Base-by-base conservation (phyloP, 1,284 basidiomycete genomes). In the Cutaneotrichosporon mucoides region DNA sequence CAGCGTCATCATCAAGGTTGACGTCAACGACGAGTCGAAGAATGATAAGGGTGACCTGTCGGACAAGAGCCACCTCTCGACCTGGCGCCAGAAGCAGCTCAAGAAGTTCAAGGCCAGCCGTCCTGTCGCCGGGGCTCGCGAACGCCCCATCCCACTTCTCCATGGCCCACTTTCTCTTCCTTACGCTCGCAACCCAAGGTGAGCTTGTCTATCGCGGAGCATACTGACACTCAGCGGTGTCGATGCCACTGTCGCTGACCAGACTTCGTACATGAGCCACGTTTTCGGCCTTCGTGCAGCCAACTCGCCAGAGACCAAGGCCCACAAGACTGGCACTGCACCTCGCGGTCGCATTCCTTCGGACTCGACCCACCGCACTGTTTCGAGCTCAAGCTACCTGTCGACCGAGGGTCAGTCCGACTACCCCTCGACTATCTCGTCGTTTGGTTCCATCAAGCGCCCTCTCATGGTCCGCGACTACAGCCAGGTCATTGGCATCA, bases 181-280 rank as follows among this genome's bases (percentile, higher is more conserved):
- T 11, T 92, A 92, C 76, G 90, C 90, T n/a, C 84, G 90, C 15
- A 92, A 90, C 69, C 90, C 90, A 33, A 92, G 90, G 90, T 92
- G 73, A 79, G 89, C 44, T 34, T 24, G 24, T 24, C 24, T 24
- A 3, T 24, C 24, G 24, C 24, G 3, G 24, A 24, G 36, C 65
- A 61, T 24, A 62, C 33, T 24, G 24, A 24, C 24, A 2, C 8
- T 2, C 67, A 92, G 90, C 48, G 90, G 90, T 24, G 89, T 90
- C 2, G 90, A 92, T 74, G 89, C 90, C 15, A 90, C 86, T 1
- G 83, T 91, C 48, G 84, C 90, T 10, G 89, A 91, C 55, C 67
- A 70, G 12, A 58, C 55, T 12, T 63, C 65, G 36, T 69, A 71
- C 56, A 57, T 73, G 40, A 61, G 68, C 5, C 63, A 72, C 56